Conservation (phyloP, 2,329 filamentous ascomycete species). For the Myriosclerotinia duriaeana region DNA sequence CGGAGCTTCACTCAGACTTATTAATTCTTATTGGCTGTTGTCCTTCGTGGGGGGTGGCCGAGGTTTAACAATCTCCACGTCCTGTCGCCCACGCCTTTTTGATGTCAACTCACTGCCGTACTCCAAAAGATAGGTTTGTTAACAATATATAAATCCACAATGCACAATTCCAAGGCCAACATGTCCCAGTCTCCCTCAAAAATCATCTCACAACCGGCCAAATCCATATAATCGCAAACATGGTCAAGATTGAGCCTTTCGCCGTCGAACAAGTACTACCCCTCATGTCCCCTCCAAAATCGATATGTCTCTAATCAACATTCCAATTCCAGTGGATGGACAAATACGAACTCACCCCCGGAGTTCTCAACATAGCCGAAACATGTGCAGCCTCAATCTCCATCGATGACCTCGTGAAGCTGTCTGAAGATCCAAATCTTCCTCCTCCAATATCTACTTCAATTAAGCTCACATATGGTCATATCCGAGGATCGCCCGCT, state of each 20-base stretch:
- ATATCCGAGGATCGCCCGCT: conserved; percentile 65
- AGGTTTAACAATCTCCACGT: conserved; percentile 4
- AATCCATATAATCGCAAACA: conserved; percentile 36
- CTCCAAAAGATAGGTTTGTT: conserved; percentile 26
- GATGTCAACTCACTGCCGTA: neutral
- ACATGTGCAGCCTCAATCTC: conserved; percentile 77
- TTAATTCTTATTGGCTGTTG: neutral
- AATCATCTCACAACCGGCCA: conserved; percentile 1
- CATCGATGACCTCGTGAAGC: conserved; percentile 60
- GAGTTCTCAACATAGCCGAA: conserved; percentile 70
- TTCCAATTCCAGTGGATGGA: conserved; percentile 57
- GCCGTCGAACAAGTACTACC: conserved; percentile 62
- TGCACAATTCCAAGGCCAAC: conserved; percentile 24
- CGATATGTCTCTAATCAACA: conserved; percentile 16
- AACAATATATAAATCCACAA: conserved; percentile 18
- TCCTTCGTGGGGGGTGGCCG: neutral
- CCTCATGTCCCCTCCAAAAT: neutral
- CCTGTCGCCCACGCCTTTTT: conserved; percentile 3
- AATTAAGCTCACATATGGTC: conserved; percentile 67
- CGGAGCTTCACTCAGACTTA: neutral
- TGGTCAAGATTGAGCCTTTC: conserved; percentile 62
- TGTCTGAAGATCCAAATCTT: conserved; percentile 55
- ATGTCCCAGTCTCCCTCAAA: conserved; percentile 4
- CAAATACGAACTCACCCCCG: conserved; percentile 55
- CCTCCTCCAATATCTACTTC: conserved; percentile 51